phyloP scores from a whole-genome alignment of 1,284 basidiomycete species.

The Blastosporella zonata region DNA sequence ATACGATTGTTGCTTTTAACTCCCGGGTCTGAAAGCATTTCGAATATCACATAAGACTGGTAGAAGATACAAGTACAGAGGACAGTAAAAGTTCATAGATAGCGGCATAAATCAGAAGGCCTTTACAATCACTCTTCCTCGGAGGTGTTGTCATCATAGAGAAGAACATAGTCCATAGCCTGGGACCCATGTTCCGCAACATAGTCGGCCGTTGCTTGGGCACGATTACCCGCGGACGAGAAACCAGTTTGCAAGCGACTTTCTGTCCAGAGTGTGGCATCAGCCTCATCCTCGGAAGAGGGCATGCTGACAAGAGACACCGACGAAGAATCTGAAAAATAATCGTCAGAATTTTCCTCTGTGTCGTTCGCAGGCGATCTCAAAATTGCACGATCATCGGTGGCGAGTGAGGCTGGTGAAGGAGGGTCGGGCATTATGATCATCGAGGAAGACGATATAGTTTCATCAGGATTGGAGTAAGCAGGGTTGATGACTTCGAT shows the following conservation, averaged over 20 bases:
- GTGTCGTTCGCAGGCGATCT: slow-evolving; percentile 31
- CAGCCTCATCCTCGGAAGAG: slow-evolving; percentile 47
- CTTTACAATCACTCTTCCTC: slow-evolving; percentile 36
- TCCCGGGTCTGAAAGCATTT: background rate
- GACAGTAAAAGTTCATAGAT: background rate
- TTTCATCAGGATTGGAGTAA: slow-evolving; percentile 41
- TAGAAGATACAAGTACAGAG: slow-evolving; percentile 8
- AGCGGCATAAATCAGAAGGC: background rate
- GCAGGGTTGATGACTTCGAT: slow-evolving; percentile 60
- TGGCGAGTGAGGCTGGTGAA: slow-evolving; percentile 19
- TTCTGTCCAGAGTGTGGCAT: slow-evolving; percentile 52
- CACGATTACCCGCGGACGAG: slow-evolving; percentile 55
- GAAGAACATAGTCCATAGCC: slow-evolving; percentile 62
- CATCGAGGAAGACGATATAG: slow-evolving; percentile 64
- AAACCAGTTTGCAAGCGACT: slow-evolving; percentile 40
- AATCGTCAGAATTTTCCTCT: slow-evolving; percentile 47
- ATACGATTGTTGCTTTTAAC: slow-evolving; percentile 12
- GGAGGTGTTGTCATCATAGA: slow-evolving; percentile 61
- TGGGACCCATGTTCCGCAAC: slow-evolving; percentile 23
- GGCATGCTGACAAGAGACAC: slow-evolving; percentile 62
- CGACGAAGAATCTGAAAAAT: slow-evolving; percentile 49
- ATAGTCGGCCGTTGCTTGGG: slow-evolving; percentile 33
- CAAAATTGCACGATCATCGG: background rate
- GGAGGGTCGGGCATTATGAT: slow-evolving; percentile 65
- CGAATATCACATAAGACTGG: background rate